Base-by-base conservation (phyloP, 1,139 yeast genomes). In the Pichia sp. region DNA sequence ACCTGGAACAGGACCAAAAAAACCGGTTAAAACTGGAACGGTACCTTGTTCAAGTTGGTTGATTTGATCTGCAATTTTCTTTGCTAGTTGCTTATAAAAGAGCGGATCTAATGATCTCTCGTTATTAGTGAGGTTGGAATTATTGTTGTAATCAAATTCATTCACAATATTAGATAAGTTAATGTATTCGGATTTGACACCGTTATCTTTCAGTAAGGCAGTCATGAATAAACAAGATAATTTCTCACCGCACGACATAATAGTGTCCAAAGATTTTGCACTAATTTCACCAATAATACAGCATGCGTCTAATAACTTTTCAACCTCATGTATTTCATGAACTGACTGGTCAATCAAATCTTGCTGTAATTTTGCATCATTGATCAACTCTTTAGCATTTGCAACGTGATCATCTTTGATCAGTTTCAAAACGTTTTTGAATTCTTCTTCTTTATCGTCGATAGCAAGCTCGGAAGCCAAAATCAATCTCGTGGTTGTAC, bases 11-110 rank as follows among this genome's bases (percentile, higher is more conserved):
- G 79, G 71, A 31, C 98, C 98, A 59, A 92, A 92, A 64, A 86
- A 92, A 2, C 98, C 98, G 29, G 98, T 92, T 46, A 92, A 73
- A 1, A 92, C 97, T 1, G 98, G 98, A 33, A 87, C 79, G n/a
- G 65, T 67, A 44, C 67, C 74, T 1, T 64, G 60, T 29, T 62
- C 64, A 38, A 76, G 66, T 27, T 64, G 64, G 37, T 66, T 56
- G 16, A 87, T 71, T 51, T 71, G 75, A 33, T 69, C 70, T 27
- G 81, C 87, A 54, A 90, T 75, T 44, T 72, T 69, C 28, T 64
- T 64, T 6, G 88, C 75, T 53, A 92, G 69, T 52, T 70, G 73
- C 44, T 71, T 70, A 64, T 90, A 92, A 59, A 90, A 84, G 6
- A 61, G 52, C 43, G 80, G 81, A 60, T 86, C 90, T 44, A 83